Conservation (phyloP, 768 basidiomycete species). For the Lyophyllum semitale region DNA sequence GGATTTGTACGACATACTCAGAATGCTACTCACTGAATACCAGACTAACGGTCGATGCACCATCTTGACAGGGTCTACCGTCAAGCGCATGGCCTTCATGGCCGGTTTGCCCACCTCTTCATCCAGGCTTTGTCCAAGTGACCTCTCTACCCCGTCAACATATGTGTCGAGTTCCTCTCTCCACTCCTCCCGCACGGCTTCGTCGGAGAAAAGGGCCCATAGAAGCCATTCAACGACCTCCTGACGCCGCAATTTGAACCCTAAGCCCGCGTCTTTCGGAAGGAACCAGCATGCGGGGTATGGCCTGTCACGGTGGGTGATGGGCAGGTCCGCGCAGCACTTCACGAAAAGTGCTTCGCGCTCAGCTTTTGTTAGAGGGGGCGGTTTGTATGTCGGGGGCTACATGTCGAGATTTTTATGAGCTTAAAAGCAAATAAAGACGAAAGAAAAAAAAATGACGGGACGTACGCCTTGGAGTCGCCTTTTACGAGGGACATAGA, state of each 20-base stretch:
- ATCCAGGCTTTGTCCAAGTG: not conserved
- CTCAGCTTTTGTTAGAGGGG: constrained; percentile 38
- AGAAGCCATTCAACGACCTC: constrained; percentile 1
- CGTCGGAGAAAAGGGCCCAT: not conserved
- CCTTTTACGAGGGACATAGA: constrained; percentile 49
- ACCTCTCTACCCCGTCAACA: not conserved
- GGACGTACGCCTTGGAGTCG: constrained; percentile 49
- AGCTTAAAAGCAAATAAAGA: not conserved
- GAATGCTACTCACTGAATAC: constrained; percentile 50
- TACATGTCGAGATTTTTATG: constrained; percentile 16
- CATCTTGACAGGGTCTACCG: constrained; percentile 57
- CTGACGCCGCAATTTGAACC: constrained; percentile 17
- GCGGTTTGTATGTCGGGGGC: constrained; percentile 35
- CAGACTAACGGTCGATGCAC: constrained; percentile 63
- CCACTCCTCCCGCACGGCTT: not conserved
- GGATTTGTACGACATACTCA: not conserved
- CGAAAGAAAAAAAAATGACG: not conserved
- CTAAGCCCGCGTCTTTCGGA: constrained; percentile 20
- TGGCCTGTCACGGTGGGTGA: constrained; percentile 26
- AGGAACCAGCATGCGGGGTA: constrained; percentile 57
- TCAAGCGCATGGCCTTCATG: constrained; percentile 49
- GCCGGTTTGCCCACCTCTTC: constrained; percentile 5
- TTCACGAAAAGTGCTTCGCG: constrained; percentile 50
- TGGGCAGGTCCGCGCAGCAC: constrained; percentile 35
- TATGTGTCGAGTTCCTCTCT: not conserved